These are phyloP conservation scores for Pseudogymnoascus sp. DNA, from an alignment of 2,329 filamentous ascomycete genomes.

Conservation along the genomic window DNA sequence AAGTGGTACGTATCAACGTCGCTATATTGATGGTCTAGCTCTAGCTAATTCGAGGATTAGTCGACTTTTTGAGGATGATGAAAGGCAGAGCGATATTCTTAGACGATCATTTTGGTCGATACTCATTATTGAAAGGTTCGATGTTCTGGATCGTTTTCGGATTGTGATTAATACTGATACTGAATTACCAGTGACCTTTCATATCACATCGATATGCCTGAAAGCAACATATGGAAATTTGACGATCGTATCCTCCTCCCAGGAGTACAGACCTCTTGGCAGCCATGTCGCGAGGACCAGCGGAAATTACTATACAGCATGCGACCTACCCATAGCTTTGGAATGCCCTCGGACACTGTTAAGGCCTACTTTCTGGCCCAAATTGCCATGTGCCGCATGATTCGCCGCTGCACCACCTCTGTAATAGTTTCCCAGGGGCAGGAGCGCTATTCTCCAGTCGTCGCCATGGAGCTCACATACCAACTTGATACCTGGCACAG, in stretches of 20 bases:
- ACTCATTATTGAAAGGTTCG: constrained; percentile 22
- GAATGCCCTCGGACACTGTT: constrained; percentile 9
- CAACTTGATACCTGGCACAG: constrained; percentile 31
- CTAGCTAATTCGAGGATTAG: constrained; percentile 9
- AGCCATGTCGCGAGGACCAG: constrained; percentile 15
- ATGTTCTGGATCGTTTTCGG: neutral
- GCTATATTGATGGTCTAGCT: neutral
- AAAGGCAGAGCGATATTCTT: constrained; percentile 16
- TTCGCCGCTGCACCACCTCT: constrained; percentile 26
- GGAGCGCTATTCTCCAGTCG: constrained; percentile 23
- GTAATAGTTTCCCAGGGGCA: constrained; percentile 18
- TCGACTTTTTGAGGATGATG: constrained; percentile 12
- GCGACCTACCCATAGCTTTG: neutral
- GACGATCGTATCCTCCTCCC: constrained; percentile 25
- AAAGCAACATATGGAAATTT: constrained; percentile 25
- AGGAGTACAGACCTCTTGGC: constrained; percentile 21
- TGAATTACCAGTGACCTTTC: constrained; percentile 19
- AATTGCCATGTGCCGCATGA: constrained; percentile 30
- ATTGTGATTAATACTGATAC: neutral
- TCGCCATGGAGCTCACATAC: constrained; percentile 27
- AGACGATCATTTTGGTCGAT: constrained; percentile 22
- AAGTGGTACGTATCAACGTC: constrained; percentile 11
- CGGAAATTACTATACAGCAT: neutral
- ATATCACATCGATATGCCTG: constrained; percentile 24
- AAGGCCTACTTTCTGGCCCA: constrained; percentile 27